phyloP scores from a whole-genome alignment of 1,284 basidiomycete species.

The Wallemia mellicola region DNA sequence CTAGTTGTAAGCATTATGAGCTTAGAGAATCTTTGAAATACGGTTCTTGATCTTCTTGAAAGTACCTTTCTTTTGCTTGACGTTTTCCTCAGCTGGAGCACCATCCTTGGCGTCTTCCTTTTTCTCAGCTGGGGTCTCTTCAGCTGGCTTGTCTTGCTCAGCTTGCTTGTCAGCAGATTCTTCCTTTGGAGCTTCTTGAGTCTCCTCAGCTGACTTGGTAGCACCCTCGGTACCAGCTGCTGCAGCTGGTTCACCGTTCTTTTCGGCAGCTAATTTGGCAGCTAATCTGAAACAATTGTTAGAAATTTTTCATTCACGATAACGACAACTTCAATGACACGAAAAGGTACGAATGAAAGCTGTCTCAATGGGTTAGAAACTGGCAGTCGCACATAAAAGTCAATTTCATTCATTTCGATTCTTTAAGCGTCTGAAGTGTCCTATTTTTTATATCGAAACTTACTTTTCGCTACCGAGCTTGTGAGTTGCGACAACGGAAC shows the following conservation, averaged over 20 bases:
- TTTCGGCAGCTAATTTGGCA: neutral
- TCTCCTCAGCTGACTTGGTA: neutral
- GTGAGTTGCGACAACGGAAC: too few species aligned
- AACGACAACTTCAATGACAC: neutral
- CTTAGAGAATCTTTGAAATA: neutral
- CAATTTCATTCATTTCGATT: slow-evolving; percentile 1
- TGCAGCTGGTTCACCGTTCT: neutral
- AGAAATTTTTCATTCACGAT: neutral
- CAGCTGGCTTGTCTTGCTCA: neutral
- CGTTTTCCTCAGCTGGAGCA: neutral
- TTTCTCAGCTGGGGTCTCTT: neutral
- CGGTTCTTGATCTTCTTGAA: neutral
- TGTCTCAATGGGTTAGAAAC: slow-evolving; percentile 1
- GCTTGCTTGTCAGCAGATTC: neutral
- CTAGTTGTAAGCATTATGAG: neutral
- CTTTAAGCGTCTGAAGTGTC: neutral
- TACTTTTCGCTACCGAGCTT: neutral
- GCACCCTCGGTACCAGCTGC: neutral
- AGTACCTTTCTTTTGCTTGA: neutral
- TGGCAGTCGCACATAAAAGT: neutral
- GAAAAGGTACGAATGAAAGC: slow-evolving; percentile 1
- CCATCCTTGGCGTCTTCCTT: neutral
- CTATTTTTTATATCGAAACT: neutral
- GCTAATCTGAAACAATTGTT: neutral
- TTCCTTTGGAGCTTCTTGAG: neutral